These are phyloP conservation scores for Saccharomyces eubayanus DNA, from an alignment of 805 yeast genomes.

Conservation along the genomic window DNA sequence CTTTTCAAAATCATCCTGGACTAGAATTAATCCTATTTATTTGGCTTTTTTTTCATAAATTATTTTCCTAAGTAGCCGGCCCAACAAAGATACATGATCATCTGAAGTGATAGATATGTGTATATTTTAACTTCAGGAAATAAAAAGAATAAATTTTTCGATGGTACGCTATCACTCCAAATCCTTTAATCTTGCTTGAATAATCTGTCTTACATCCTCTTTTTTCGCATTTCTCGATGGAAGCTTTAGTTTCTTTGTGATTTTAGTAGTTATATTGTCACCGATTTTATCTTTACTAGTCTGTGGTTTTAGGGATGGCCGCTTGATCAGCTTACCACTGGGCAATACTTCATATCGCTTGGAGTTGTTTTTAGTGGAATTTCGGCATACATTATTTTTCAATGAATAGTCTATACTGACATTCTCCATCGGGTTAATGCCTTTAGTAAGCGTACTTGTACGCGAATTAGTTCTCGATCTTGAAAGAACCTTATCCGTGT, in stretches of 20 bases:
- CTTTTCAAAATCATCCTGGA: not conserved
- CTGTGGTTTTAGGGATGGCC: conserved; percentile 23
- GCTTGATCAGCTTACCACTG: conserved; percentile 57
- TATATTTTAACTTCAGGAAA: not conserved
- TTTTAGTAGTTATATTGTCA: conserved; percentile 6
- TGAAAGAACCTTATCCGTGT: conserved; percentile 18
- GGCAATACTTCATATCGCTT: conserved; percentile 54
- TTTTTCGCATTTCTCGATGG: conserved; percentile 23
- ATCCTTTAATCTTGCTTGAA: conserved; percentile 40
- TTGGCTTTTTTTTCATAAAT: not conserved
- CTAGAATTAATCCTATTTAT: too few species aligned
- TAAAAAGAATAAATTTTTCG: not conserved
- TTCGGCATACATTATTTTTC: not conserved
- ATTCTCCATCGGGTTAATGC: not conserved
- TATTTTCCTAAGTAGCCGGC: not conserved
- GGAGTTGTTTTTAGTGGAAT: conserved; percentile 11
- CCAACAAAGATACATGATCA: not conserved
- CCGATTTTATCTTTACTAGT: not conserved
- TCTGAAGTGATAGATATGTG: not conserved
- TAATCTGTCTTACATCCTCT: conserved; percentile 47
- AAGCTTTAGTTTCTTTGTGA: conserved; percentile 32
- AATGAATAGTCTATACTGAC: not conserved
- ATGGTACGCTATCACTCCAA: conserved; percentile 21
- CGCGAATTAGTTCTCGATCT: conserved; percentile 7
- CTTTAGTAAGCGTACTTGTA: not conserved